Percentiles rank a stretch among this genome's conserved stretches.
Conservation (phyloP, 495 filamentous ascomycete genomes). For the Penicillium antarcticum region DNA sequence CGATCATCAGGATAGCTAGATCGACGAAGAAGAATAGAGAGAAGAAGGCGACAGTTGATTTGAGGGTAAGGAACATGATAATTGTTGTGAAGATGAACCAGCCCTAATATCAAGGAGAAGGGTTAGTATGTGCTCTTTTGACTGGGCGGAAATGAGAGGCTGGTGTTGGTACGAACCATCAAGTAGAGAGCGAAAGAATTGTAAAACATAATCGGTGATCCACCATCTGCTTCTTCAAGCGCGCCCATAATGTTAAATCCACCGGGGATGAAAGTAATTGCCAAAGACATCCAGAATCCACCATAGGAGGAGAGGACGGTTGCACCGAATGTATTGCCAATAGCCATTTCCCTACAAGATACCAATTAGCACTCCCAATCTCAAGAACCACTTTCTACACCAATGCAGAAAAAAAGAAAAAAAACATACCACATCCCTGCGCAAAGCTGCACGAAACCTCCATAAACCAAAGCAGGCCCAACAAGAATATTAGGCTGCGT, state of each 20-base stretch:
- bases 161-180: constrained; percentile 48
- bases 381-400: too few relatives aligned
- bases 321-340: constrained; percentile 91
- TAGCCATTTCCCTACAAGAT: constrained; percentile 78
- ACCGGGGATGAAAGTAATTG: constrained; percentile 74
- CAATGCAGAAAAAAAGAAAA: constrained; percentile 14
- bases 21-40: constrained; percentile 83
- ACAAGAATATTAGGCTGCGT: constrained; percentile 58
- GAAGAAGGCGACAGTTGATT: constrained; percentile 91
- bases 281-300: constrained; percentile 90
- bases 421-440: constrained; percentile 93
- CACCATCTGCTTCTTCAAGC: constrained; percentile 41
- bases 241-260: constrained; percentile 55
- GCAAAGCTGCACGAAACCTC: constrained; percentile 77
- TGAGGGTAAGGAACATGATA: constrained; percentile 75
- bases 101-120: constrained; percentile 36
- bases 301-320: constrained; percentile 93
- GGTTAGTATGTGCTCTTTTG: too few relatives aligned
- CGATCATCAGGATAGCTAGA: constrained; percentile 76
- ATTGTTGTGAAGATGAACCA: constrained; percentile 93
- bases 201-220: constrained; percentile 44
- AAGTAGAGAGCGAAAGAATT: constrained; percentile 76
- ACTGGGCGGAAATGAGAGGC: too few relatives aligned
- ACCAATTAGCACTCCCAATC: background rate
- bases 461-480: constrained; percentile 63